A percentile compares a stretch with the other conserved stretches of the same genome.
Evolutionary conservation across 805 yeast genomes (phyloP).

Genomic region (Nakazawaea siamensis): DNA sequence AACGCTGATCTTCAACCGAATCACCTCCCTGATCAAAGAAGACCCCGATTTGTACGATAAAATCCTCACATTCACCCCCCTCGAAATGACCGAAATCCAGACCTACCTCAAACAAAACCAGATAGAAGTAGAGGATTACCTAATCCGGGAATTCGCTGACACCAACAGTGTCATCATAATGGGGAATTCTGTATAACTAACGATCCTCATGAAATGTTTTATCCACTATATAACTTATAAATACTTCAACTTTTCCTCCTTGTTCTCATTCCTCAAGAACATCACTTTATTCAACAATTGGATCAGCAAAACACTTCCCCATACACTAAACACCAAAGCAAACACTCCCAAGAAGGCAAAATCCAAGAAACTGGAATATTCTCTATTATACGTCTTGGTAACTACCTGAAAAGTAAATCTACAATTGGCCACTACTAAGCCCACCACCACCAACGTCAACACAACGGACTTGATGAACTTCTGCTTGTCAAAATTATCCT

Average conservation of each 20-base stretch:
- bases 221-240: no score
- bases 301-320: slow-evolving; percentile 13
- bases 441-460: slow-evolving; percentile 2
- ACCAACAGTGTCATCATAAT: no score
- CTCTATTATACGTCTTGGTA: slow-evolving; percentile 6
- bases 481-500: slow-evolving; percentile 14
- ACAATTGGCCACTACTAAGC: slow-evolving; percentile 1
- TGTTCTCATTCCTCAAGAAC: slow-evolving; percentile 17
- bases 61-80: slow-evolving; percentile 18
- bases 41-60: slow-evolving; percentile 13
- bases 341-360: slow-evolving; percentile 1
- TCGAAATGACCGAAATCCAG: slow-evolving; percentile 6
- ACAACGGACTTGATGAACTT: slow-evolving; percentile 14
- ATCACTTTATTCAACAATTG: slow-evolving; percentile 16
- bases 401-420: slow-evolving; percentile 3
- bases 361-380: slow-evolving; percentile 10
- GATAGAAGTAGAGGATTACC: slow-evolving; percentile 12
- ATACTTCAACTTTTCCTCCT: slow-evolving; percentile 16
- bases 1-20: slow-evolving; percentile 11
- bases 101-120: background rate
- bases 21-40: slow-evolving; percentile 13
- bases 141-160: no score
- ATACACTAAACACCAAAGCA: slow-evolving; percentile 13
- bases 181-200: no score
- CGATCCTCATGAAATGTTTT: no score